Conservation (phyloP, 2,329 filamentous ascomycete genomes). For the Hirsutella minnesotensis region DNA sequence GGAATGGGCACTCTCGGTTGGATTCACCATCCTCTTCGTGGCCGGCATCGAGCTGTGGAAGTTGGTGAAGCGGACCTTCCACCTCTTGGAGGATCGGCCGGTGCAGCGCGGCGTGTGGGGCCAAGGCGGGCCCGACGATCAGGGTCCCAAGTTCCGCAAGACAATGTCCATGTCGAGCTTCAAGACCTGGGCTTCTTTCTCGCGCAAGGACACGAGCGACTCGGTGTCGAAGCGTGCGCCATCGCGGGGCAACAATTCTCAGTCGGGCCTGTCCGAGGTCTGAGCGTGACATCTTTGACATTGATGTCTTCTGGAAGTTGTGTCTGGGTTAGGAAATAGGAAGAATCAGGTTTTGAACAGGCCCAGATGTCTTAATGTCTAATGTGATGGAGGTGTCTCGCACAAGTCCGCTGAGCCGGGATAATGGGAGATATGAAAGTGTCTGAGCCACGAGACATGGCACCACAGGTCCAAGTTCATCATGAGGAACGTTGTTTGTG, state of each 20-base stretch:
- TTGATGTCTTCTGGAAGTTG: no score
- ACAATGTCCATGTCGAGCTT: slow-evolving; percentile 42
- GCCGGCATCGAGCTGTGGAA: slow-evolving; percentile 63
- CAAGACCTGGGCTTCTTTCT: slow-evolving; percentile 32
- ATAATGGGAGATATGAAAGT: no score
- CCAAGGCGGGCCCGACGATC: slow-evolving; percentile 38
- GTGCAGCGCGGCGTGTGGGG: slow-evolving; percentile 38
- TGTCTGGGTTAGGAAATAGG: no score
- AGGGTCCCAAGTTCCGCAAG: slow-evolving; percentile 31
- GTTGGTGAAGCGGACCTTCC: slow-evolving; percentile 46
- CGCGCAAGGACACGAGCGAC: slow-evolving; percentile 28
- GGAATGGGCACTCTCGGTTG: slow-evolving; percentile 63
- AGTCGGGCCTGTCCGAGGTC: background rate
- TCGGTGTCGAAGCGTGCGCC: slow-evolving; percentile 16
- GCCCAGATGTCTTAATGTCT: no score
- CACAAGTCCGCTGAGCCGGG: no score
- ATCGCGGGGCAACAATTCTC: slow-evolving; percentile 8
- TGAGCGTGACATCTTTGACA: no score
- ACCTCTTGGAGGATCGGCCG: slow-evolving; percentile 38
- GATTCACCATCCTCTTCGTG: slow-evolving; percentile 53
- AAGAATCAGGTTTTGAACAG: no score
- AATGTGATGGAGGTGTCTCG: no score
- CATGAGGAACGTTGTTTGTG: no score
- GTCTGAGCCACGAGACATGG: no score
- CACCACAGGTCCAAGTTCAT: no score